Percentiles rank a stretch among this genome's conserved stretches.
phyloP scores from a whole-genome alignment of 2,329 filamentous ascomycete genomes.

The Botrytis byssoidea region DNA sequence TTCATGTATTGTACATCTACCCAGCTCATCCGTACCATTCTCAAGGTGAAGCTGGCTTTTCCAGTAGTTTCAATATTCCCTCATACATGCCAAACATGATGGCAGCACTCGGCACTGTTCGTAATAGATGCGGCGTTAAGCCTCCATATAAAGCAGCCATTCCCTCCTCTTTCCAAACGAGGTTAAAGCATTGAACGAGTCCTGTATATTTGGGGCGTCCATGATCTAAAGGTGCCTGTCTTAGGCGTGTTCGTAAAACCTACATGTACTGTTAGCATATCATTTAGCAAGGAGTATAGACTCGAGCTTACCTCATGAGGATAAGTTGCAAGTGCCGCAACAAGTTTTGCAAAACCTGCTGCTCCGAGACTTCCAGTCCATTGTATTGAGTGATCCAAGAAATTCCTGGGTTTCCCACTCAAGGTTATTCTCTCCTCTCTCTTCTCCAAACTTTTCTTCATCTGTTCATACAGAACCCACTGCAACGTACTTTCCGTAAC shows the following conservation, averaged over 20 bases:
- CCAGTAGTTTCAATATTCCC: slow-evolving; percentile 39
- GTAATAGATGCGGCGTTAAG: slow-evolving; percentile 84
- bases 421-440: slow-evolving; percentile 58
- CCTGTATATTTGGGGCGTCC: slow-evolving; percentile 83
- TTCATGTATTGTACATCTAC: slow-evolving; percentile 17
- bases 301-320: slow-evolving; percentile 72
- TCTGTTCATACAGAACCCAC: slow-evolving; percentile 91
- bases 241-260: slow-evolving; percentile 79
- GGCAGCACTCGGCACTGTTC: slow-evolving; percentile 86
- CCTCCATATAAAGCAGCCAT: slow-evolving; percentile 85
- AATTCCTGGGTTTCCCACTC: slow-evolving; percentile 61
- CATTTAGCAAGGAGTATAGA: background rate
- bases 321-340: slow-evolving; percentile 83
- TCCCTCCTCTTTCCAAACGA: slow-evolving; percentile 86
- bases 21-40: background rate
- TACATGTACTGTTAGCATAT: slow-evolving; percentile 37
- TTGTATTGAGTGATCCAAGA: slow-evolving; percentile 72
- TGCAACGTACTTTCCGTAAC: slow-evolving; percentile 88
- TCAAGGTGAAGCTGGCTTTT: slow-evolving; percentile 33
- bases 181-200: slow-evolving; percentile 81
- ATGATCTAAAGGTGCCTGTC: slow-evolving; percentile 74
- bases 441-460: slow-evolving; percentile 71
- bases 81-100: slow-evolving; percentile 92
- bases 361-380: slow-evolving; percentile 78
- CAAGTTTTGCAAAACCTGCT: slow-evolving; percentile 79